Base-by-base conservation (phyloP, 768 basidiomycete species). In the Neoboletus brunneissimus region DNA sequence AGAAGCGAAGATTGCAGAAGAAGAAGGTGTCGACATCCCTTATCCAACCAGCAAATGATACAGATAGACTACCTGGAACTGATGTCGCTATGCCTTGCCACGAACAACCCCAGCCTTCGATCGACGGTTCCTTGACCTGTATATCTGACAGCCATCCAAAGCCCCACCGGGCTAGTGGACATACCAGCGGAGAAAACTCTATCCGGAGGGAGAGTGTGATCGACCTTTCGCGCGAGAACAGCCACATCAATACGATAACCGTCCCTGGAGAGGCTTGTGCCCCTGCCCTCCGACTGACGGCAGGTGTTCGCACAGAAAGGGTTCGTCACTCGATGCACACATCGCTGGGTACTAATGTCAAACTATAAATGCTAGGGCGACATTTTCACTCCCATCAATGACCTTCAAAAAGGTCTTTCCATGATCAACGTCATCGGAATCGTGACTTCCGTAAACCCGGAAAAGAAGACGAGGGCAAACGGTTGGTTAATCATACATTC, bases 371-470 rank as follows among this genome's bases (percentile, higher is more conserved):
- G 9, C 20, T 22, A 72, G 71, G 72, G 71, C 13, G 71, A 72
- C 35, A 1, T 50, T 41, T 73, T 67, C 25, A 62, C 53, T 27
- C 25, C 66, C 16, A 59, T 69, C 27, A 35, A 16, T 22, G 50
- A 62, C n/a, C 55, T 64, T 46, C 51, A 44, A 12, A 51, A 45
- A 20, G 53, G 56, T 3, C 62, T 47, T 32, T 63, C 55, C 4
- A 54, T 61, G 51, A 48, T 65, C 55, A 72, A 72, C 43, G 55
- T 72, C 29, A 73, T 75, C 20, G 72, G 62, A 7, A 62, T 79
- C 6, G 75, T 72, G 29, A 49, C 57, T 0, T 63, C 54, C 3
- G 56, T 52, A 11, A 59, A 51, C 22, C 53, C 48, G 8, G 58
- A 58, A 23, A 53, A 12, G 34, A 60, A 35, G 57, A 73, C 66